Percentiles rank a stretch among this genome's conserved stretches.
Conservation (phyloP, 768 basidiomycete genomes). For the Russula sp. region DNA sequence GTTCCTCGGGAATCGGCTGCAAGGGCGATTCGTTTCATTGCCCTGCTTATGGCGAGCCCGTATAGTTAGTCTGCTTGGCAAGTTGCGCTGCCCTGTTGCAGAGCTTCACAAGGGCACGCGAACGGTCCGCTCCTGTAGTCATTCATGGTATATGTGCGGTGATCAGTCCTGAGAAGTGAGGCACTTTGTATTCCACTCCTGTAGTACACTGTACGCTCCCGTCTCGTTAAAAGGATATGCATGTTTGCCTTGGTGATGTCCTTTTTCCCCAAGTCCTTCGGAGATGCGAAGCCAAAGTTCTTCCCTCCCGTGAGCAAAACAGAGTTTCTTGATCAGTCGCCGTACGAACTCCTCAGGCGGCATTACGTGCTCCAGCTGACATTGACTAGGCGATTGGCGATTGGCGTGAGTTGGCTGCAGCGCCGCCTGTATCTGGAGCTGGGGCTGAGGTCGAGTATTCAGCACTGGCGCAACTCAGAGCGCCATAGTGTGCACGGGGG, state of each 20-base stretch:
- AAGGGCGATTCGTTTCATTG: too few relatives aligned
- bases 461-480: background rate
- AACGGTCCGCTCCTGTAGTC: too few relatives aligned
- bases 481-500: conserved; percentile 7
- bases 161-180: too few relatives aligned
- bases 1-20: too few relatives aligned
- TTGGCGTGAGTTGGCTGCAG: conserved; percentile 14
- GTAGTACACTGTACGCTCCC: conserved; percentile 3
- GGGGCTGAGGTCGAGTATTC: too few relatives aligned
- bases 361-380: conserved; percentile 48
- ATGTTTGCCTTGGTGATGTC: conserved; percentile 57
- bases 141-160: too few relatives aligned
- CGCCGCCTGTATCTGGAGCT: too few relatives aligned
- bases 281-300: conserved; percentile 61
- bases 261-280: conserved; percentile 55
- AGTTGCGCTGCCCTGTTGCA: background rate
- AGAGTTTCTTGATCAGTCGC: too few relatives aligned
- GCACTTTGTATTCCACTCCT: conserved; percentile 70
- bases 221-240: background rate
- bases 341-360: too few relatives aligned
- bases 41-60: too few relatives aligned
- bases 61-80: conserved; percentile 31
- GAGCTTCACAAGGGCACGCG: conserved; percentile 34
- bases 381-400: conserved; percentile 27
- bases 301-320: conserved; percentile 41